Evolutionary conservation across 257 asterid species (phyloP).

Genomic region (Ehretia macrophylla): DNA sequence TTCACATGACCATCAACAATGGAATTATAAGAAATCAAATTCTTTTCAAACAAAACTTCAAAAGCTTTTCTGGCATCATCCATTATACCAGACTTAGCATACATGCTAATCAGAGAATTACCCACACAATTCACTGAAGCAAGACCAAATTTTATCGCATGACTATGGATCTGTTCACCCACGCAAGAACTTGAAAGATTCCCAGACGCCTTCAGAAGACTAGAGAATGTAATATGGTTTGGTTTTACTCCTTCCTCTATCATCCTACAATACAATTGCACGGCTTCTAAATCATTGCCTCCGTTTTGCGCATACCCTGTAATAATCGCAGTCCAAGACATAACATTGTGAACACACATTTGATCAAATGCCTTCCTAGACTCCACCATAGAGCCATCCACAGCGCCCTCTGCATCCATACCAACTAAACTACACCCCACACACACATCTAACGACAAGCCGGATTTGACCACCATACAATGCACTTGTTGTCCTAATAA

Average conservation of each 20-base stretch:
- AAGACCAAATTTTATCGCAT: conserved; percentile 65
- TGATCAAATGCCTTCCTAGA: conserved; percentile 70
- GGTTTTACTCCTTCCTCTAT: conserved; percentile 63
- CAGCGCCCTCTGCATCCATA: conserved; percentile 66
- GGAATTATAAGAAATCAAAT: conserved; percentile 69
- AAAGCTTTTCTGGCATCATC: conserved; percentile 82
- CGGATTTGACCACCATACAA: conserved; percentile 50
- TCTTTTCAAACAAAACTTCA: conserved; percentile 71
- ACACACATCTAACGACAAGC: conserved; percentile 63
- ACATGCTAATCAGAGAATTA: conserved; percentile 80
- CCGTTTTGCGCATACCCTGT: conserved; percentile 71
- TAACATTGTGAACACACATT: conserved; percentile 76
- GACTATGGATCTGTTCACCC: conserved; percentile 62
- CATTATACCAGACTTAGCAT: conserved; percentile 58
- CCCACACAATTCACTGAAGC: conserved; percentile 70
- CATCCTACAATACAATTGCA: conserved; percentile 64
- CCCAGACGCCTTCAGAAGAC: conserved; percentile 75
- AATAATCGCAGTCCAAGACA: conserved; percentile 91
- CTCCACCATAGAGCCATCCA: conserved; percentile 49
- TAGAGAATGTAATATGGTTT: conserved; percentile 78
- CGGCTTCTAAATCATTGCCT: conserved; percentile 47
- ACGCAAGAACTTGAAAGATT: conserved; percentile 46
- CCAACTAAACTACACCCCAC: conserved; percentile 94
- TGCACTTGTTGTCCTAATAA: conserved; percentile 64
- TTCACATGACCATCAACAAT: conserved; percentile 57